Evolutionary conservation across 352 stramenopile genomes (phyloP).

Genomic region (Globisporangium acanthophoron): DNA sequence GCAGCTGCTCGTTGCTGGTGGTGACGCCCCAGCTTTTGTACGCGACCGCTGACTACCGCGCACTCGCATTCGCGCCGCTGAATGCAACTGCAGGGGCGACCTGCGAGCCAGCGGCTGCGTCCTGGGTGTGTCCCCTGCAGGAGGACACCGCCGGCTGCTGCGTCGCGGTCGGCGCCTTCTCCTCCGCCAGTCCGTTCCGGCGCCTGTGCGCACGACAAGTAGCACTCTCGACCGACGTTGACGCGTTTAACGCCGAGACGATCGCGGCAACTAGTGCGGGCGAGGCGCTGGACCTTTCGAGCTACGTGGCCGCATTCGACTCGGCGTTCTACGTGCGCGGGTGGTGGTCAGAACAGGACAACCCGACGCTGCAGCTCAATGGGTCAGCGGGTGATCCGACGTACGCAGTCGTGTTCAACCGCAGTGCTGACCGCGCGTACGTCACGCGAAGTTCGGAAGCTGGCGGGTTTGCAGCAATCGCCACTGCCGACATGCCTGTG

Average conservation of each 20-base stretch:
- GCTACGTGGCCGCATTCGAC: constrained; percentile 1
- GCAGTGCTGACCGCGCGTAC: background rate
- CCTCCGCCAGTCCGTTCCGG: constrained; percentile 1
- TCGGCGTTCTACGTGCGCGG: constrained; percentile 15
- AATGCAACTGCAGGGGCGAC: background rate
- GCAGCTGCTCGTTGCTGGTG: background rate
- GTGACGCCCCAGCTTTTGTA: constrained; percentile 8
- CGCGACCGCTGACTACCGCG: background rate
- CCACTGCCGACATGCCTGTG: constrained; percentile 4
- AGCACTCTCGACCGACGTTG: background rate
- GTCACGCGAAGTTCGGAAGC: background rate
- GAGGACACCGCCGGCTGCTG: constrained; percentile 14
- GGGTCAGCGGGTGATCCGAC: too few relatives aligned
- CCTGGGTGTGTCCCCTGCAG: constrained; percentile 14
- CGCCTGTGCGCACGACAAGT: constrained; percentile 7
- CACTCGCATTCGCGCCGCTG: background rate
- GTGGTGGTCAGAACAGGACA: constrained; percentile 1
- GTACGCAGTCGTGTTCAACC: too few relatives aligned
- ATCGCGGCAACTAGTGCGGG: background rate
- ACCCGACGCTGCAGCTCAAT: too few relatives aligned
- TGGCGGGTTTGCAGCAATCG: background rate
- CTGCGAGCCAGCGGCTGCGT: constrained; percentile 11
- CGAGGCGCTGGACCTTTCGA: constrained; percentile 3
- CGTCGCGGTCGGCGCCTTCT: constrained; percentile 7
- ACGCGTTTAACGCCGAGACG: background rate